A percentile compares a stretch with the other conserved stretches of the same genome.
Evolutionary conservation across 176 grass and related monocot species (phyloP).

Genomic region (Bromus sterilis): DNA sequence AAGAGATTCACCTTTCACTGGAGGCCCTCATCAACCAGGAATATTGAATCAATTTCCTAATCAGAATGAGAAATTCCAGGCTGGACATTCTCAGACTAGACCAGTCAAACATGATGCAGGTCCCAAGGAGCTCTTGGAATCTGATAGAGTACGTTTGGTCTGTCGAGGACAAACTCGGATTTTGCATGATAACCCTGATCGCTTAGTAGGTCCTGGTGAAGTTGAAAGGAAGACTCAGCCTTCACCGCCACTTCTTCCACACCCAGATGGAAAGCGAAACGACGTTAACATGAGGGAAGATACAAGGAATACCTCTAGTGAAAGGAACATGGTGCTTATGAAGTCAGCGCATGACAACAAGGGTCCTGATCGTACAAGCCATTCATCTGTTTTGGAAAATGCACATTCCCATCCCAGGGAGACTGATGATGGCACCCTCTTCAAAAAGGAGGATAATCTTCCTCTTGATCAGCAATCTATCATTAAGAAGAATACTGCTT

Average conservation of each 20-base stretch:
- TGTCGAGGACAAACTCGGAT: constrained; percentile 64
- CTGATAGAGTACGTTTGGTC: constrained; percentile 31
- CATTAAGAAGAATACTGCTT: constrained; percentile 61
- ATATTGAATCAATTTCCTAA: constrained; percentile 63
- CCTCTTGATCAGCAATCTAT: constrained; percentile 37
- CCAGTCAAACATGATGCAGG: constrained; percentile 33
- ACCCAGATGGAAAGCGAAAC: constrained; percentile 20
- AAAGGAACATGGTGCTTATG: constrained; percentile 32
- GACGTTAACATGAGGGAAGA: constrained; percentile 24
- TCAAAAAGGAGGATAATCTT: constrained; percentile 29
- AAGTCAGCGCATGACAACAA: constrained; percentile 25
- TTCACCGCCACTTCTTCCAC: constrained; percentile 39
- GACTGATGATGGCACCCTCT: constrained; percentile 34
- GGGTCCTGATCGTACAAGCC: constrained; percentile 1
- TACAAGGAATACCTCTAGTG: constrained; percentile 18
- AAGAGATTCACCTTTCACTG: constrained; percentile 40
- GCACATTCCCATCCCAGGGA: constrained; percentile 17
- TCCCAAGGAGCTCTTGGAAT: constrained; percentile 31
- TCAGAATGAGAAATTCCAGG: constrained; percentile 38
- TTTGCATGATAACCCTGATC: constrained; percentile 59
- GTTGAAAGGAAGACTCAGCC: constrained; percentile 45
- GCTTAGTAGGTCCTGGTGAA: constrained; percentile 19
- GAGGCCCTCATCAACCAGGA: constrained; percentile 44
- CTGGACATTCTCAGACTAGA: constrained; percentile 43
- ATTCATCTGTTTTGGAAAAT: constrained; percentile 19